Evolutionary conservation across 495 filamentous ascomycete species (phyloP), one percentile per base, ranked within the genome.

Genomic region (Lasiosphaeria miniovina): DNA sequence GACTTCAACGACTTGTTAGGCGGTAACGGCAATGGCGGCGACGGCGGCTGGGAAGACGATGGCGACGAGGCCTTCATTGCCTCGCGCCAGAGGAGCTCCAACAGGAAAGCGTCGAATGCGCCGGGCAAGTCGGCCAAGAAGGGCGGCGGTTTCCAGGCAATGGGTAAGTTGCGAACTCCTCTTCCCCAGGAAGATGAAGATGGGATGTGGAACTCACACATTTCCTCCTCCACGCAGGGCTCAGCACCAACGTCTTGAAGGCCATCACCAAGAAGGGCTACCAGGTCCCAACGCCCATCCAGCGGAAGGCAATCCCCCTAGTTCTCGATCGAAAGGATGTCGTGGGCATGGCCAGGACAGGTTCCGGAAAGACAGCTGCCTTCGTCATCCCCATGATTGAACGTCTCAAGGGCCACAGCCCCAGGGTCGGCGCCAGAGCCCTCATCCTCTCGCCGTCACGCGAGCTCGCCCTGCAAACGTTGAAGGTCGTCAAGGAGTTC

Each of bases 361-460:
- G 94, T 71, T 96, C 91, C 41, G 94, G 94, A 71, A 98, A 98
- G 77, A 96, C 93, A 1, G 94, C 93, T 2, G 93, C 94, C 12
- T 98, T 98, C 71, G 91, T 98, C 5, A 93, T 98, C 58, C 94
- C 94, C 46, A 94, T 98, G 93, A 89, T 99, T 60, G 89, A 98
- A 77, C 90, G 88, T 55, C 78, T 99, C 61, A 95, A 90, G 74
- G 80, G 83, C n/a, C 94, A 99, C 68, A 96, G 88, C 66, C 85
- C 85, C 9, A 86, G 85, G 68, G 83, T 98, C 61, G 94, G 94
- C 33, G 84, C 91, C 40, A 81, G 94, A 63, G 95, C 85, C 10
- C 75, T 98, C 56, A 86, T 99, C 40, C 65, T 99, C 65, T 96
- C 93, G 33, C 94, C 94, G 1, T 95, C 91, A 17, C 81, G 94